Evolutionary conservation across 345 rosid species (phyloP), one percentile per base, ranked within the genome.

Genomic region (Pugionium dolabratum): DNA sequence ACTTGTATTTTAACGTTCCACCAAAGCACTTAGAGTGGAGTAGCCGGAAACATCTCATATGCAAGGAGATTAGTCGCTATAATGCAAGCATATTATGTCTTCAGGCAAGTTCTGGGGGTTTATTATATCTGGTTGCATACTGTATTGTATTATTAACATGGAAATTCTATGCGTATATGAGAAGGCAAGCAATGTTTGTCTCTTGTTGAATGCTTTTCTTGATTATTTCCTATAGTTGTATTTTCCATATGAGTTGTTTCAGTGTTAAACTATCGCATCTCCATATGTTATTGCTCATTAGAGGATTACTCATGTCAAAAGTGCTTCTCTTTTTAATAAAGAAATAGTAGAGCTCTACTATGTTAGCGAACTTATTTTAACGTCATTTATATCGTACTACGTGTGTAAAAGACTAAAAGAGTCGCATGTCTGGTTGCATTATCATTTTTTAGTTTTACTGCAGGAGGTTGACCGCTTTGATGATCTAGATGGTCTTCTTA

Each of bases 401-500:
- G 29, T 59, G 26, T 43, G n/a, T 4, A 47, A n/a, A n/a, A n/a
- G n/a, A n/a, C n/a, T n/a, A 47, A 9, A 46, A 37, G 5, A 18
- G 36, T 30, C 2, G 28, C 44, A 7, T 36, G 33, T 49, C 32
- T 43, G 35, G 52, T 64, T 61, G 25, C 32, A 28, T 53, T 61
- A 54, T 61, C 49, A 66, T 40, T 11, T 59, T 62, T 46, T 49
- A 39, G 31, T 27, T 56, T 9, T 45, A 49, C 26, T 72, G 77
- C 83, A 88, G 90, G 92, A 88, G 76, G 87, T 86, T 71, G 93
- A 83, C 61, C 87, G 79, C 25, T 89, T 83, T 78, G 67, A 76
- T 69, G 91, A 82, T 71, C 64, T 91, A 44, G 77, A 81, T 47
- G 44, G 44, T 58, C 72, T 70, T 71, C 87, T 91, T 69, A 76